Evolutionary conservation across 441 rosid genomes (phyloP).

Genomic region (Croton laevigatus): DNA sequence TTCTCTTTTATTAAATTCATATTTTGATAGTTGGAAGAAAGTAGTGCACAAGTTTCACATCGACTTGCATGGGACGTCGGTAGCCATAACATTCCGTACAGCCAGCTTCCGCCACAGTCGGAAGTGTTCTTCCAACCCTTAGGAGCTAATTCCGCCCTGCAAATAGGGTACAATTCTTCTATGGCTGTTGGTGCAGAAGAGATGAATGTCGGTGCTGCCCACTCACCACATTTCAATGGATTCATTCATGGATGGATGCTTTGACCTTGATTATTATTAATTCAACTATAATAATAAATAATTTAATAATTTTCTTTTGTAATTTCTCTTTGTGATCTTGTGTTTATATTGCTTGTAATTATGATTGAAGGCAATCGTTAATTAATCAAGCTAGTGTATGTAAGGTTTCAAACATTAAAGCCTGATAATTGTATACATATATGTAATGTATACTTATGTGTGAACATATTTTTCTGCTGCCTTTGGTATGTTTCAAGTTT

Average conservation of each 20-base stretch:
- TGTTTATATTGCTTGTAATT: constrained; percentile 21
- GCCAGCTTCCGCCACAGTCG: constrained; percentile 31
- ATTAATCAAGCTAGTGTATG: constrained; percentile 4
- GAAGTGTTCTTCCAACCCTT: constrained; percentile 46
- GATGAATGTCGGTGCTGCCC: constrained; percentile 22
- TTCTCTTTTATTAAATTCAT: too few relatives aligned
- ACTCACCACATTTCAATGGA: constrained; percentile 36
- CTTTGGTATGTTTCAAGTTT: neutral
- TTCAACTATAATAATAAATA: neutral
- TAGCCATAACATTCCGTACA: constrained; percentile 24
- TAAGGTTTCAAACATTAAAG: neutral
- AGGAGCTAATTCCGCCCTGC: constrained; percentile 32
- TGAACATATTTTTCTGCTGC: too few relatives aligned
- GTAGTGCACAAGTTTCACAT: constrained; percentile 22
- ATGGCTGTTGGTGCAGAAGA: constrained; percentile 24
- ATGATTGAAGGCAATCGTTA: constrained; percentile 10
- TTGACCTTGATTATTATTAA: constrained; percentile 11
- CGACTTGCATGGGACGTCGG: constrained; percentile 44
- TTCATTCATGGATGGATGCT: constrained; percentile 57
- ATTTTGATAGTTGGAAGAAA: constrained; percentile 43
- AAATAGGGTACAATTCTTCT: constrained; percentile 42
- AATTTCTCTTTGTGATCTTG: neutral
- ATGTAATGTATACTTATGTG: neutral
- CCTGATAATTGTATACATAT: neutral
- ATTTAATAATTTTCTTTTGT: neutral